phyloP scores from a whole-genome alignment of 768 basidiomycete species.

The Leccinum boreale region DNA sequence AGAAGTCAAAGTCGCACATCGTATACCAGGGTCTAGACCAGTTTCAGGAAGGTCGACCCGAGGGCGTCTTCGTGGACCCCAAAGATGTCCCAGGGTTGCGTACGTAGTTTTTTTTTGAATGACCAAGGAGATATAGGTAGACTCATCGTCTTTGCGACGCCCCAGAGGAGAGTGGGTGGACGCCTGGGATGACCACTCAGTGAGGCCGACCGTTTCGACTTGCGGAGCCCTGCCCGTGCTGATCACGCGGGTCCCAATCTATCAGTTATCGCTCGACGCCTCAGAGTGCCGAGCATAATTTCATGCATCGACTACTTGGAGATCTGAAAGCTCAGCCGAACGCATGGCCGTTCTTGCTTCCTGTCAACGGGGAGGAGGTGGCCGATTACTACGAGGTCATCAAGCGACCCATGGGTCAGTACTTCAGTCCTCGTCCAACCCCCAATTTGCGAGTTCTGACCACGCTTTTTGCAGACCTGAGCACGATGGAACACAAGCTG shows the following conservation, averaged over 20 bases:
- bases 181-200: slow-evolving; percentile 73
- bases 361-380: slow-evolving; percentile 79
- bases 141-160: slow-evolving; percentile 3
- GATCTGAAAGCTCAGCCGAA: slow-evolving; percentile 75
- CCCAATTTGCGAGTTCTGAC: background rate
- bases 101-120: slow-evolving; percentile 35
- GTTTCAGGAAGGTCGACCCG: slow-evolving; percentile 60
- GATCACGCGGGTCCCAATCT: slow-evolving; percentile 1
- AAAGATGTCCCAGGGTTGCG: slow-evolving; percentile 85
- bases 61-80: slow-evolving; percentile 57
- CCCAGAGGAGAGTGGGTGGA: slow-evolving; percentile 90
- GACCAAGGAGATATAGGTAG: background rate
- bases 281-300: slow-evolving; percentile 55
- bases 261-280: slow-evolving; percentile 38
- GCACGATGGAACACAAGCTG: slow-evolving; percentile 88
- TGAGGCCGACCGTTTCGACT: slow-evolving; percentile 34
- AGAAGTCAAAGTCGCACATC: slow-evolving; percentile 82
- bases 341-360: slow-evolving; percentile 84
- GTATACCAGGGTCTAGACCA: slow-evolving; percentile 76
- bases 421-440: slow-evolving; percentile 35
- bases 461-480: slow-evolving; percentile 55
- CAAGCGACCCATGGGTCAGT: slow-evolving; percentile 88
- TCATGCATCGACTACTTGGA: slow-evolving; percentile 74
- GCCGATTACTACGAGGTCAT: slow-evolving; percentile 89
- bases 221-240: background rate